Conservation (phyloP, 2,329 filamentous ascomycete species). For the Fusarium nanum region DNA sequence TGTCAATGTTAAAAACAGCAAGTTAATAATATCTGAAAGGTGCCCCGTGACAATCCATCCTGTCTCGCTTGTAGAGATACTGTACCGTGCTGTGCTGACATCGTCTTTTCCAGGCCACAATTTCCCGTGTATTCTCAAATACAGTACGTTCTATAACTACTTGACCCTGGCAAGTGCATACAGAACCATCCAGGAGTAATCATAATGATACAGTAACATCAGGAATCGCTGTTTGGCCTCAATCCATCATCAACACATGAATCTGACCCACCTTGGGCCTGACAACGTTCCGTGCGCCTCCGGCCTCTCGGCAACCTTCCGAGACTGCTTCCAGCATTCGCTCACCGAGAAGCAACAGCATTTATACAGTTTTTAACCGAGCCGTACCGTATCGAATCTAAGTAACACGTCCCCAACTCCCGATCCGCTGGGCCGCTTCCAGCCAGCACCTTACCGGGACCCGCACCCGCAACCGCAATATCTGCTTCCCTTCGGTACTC, state of each 20-base stretch:
- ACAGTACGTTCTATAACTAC: conserved; percentile 3
- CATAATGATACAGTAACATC: conserved; percentile 10
- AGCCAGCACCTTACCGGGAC: conserved; percentile 28
- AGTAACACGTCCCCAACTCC: conserved; percentile 27
- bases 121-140: conserved; percentile 27
- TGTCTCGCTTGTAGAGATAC: conserved; percentile 14
- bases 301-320: conserved; percentile 47
- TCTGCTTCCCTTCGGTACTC: conserved; percentile 7
- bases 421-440: conserved; percentile 46
- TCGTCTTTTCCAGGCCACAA: conserved; percentile 7
- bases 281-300: conserved; percentile 43
- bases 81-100: not conserved
- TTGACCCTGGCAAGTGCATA: conserved; percentile 11
- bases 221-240: conserved; percentile 12
- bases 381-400: not conserved
- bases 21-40: not conserved
- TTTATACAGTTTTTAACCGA: not conserved
- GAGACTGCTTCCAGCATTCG: conserved; percentile 31
- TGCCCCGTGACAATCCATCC: conserved; percentile 20
- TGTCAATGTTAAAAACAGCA: conserved; percentile 4
- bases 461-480: conserved; percentile 26
- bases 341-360: conserved; percentile 23
- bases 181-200: conserved; percentile 5
- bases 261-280: conserved; percentile 13
- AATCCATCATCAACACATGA: conserved; percentile 17